Base-by-base conservation (phyloP, 805 yeast species). In the Isabelozyma gotoi region DNA sequence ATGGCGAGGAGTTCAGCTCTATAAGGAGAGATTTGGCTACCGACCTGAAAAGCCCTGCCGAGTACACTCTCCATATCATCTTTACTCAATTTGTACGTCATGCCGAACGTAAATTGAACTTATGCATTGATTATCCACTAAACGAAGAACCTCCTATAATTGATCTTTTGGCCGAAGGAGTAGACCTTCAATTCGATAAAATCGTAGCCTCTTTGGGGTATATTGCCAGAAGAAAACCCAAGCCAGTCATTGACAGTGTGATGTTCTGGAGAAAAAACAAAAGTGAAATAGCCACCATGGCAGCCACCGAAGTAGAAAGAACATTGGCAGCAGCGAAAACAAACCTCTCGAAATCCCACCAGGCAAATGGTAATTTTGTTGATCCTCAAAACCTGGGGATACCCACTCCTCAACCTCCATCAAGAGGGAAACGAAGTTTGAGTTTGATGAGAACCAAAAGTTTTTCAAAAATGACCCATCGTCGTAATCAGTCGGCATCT, bases 251-350 rank as follows among this genome's bases (percentile, higher is more conserved):
- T 27, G 99, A 94, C 62, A 89, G 96, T 5, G 96, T 94, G 46
- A 91, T 94, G 98, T 91, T 88, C 60, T 94, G 99, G 99, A 77
- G 98, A 47, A 88, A 92, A 60, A 81, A 92, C 2, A 94, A 94
- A 62, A 83, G 95, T 11, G 98, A 92, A 54, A 84, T 86, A 3
- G 88, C 96, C 2, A 55, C 67, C 4, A 56, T 71, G 63, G 77
- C 76, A 2, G 68, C 73, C 2, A 47, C 59, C 1, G 76, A 71
- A 42, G 68, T 71, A 12, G 77, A 71, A 33, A 57, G 60, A 36
- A 57, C 57, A 2, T 36, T 63, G 21, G 36, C 44, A 12, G 44
- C 49, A 2, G 78, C 80, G 20, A 69, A 77, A 63, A 81, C 85
- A 1, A 75, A 42, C 19, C 36, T 51, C 21, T 31, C 45, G n/a